Conservation (phyloP, 2,329 filamentous ascomycete genomes). For the Cephalotrichum gorgonifer region DNA sequence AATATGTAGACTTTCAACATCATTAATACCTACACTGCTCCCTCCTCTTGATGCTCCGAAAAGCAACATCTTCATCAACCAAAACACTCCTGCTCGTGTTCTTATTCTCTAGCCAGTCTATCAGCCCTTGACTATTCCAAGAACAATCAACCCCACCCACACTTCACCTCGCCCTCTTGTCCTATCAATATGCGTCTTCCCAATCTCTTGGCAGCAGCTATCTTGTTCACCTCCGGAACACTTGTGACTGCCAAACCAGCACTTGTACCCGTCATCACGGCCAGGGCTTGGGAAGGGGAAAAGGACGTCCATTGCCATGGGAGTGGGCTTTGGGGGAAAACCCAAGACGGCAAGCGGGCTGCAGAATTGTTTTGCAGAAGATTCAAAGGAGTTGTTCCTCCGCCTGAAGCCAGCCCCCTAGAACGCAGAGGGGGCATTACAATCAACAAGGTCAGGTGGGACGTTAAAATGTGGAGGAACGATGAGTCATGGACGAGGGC, state of each 20-base stretch:
- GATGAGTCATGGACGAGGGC: background rate
- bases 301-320: background rate
- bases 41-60: background rate
- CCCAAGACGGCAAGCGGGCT: background rate
- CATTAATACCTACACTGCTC: too few relatives aligned
- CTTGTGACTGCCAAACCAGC: background rate
- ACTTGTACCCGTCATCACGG: background rate
- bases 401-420: background rate
- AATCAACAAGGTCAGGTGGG: background rate
- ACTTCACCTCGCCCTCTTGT: background rate
- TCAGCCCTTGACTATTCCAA: too few relatives aligned
- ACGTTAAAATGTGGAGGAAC: background rate
- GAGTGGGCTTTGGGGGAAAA: background rate
- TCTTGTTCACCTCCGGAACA: background rate
- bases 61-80: background rate
- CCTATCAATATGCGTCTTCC: background rate
- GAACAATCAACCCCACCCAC: background rate
- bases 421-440: background rate
- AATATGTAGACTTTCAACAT: too few relatives aligned
- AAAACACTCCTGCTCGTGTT: background rate
- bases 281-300: background rate
- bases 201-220: background rate
- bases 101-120: too few relatives aligned
- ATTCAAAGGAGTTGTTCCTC: background rate
- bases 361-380: background rate